These are phyloP conservation scores for Collariella sp. DNA, from an alignment of 495 filamentous ascomycete genomes.

Conservation along the genomic window DNA sequence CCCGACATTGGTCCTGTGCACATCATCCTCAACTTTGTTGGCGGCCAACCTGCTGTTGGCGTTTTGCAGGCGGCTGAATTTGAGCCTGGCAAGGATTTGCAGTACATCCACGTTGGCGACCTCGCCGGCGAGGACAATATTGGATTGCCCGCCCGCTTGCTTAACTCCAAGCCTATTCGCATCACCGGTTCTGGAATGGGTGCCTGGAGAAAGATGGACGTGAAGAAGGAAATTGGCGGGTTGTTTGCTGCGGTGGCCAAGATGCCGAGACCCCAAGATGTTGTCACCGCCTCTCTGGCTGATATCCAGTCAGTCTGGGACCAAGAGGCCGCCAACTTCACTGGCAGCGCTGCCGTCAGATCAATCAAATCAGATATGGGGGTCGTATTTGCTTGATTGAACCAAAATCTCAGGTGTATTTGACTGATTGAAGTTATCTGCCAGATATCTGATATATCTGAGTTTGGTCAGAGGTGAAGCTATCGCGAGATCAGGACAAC, in stretches of 20 bases:
- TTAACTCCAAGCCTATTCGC: conserved; percentile 6
- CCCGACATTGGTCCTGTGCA: background rate
- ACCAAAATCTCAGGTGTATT: no score
- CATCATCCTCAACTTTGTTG: conserved; percentile 6
- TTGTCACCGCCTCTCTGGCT: background rate
- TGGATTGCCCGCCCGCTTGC: conserved; percentile 2
- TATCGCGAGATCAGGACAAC: no score
- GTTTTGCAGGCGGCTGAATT: background rate
- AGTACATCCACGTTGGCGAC: conserved; percentile 11
- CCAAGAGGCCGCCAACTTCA: background rate
- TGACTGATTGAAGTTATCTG: no score
- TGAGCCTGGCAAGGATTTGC: conserved; percentile 6
- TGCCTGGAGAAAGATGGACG: conserved; percentile 1
- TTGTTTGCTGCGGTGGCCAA: background rate
- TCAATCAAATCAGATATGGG: no score
- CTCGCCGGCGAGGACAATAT: conserved; percentile 8
- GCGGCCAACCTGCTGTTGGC: background rate
- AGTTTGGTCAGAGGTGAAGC: no score
- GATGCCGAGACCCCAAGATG: background rate
- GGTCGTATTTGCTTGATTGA: no score
- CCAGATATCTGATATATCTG: no score
- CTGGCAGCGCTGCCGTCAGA: no score
- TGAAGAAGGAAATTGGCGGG: conserved; percentile 6
- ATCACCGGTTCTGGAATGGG: conserved; percentile 8
- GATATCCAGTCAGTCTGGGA: conserved; percentile 3